Evolutionary conservation across 805 yeast species (phyloP).

Genomic region (Nakazawaea wickerhamii): DNA sequence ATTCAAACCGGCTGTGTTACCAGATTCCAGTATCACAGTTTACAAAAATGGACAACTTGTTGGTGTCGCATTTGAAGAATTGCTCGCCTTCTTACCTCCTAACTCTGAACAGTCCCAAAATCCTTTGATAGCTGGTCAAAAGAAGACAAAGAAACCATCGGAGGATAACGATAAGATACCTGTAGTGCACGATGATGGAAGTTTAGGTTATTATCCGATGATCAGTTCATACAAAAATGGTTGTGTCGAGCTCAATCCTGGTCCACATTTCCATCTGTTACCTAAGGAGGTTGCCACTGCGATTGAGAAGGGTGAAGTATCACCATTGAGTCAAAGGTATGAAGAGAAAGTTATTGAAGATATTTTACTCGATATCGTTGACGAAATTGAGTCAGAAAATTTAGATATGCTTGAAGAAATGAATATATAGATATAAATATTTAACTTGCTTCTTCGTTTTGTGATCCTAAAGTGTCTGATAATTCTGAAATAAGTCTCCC

Average conservation of each 20-base stretch:
- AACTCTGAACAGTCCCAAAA: constrained; percentile 48
- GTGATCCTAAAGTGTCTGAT: constrained; percentile 32
- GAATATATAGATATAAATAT: constrained; percentile 13
- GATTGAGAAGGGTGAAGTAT: constrained; percentile 27
- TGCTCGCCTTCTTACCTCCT: constrained; percentile 79
- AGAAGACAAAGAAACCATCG: constrained; percentile 7
- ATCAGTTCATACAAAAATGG: constrained; percentile 81
- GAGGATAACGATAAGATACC: constrained; percentile 14
- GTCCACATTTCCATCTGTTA: constrained; percentile 51
- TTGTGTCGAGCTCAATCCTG: constrained; percentile 61
- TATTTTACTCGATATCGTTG: constrained; percentile 75
- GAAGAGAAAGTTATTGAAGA: constrained; percentile 74
- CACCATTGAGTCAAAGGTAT: constrained; percentile 55
- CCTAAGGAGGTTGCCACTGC: constrained; percentile 31
- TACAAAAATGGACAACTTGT: constrained; percentile 70
- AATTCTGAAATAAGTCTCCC: constrained; percentile 43
- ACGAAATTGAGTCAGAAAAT: constrained; percentile 68
- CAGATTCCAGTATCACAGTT: constrained; percentile 57
- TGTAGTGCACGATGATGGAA: constrained; percentile 65
- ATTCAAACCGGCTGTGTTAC: constrained; percentile 43
- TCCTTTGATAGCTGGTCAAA: constrained; percentile 20
- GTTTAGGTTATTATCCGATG: constrained; percentile 88
- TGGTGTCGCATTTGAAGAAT: constrained; percentile 61
- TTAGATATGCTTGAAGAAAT: constrained; percentile 38
- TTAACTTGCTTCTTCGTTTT: constrained; percentile 23